Evolutionary conservation across 2,329 filamentous ascomycete species (phyloP), one percentile per base, ranked within the genome.

Genomic region (Gaeumannomyces sp.): DNA sequence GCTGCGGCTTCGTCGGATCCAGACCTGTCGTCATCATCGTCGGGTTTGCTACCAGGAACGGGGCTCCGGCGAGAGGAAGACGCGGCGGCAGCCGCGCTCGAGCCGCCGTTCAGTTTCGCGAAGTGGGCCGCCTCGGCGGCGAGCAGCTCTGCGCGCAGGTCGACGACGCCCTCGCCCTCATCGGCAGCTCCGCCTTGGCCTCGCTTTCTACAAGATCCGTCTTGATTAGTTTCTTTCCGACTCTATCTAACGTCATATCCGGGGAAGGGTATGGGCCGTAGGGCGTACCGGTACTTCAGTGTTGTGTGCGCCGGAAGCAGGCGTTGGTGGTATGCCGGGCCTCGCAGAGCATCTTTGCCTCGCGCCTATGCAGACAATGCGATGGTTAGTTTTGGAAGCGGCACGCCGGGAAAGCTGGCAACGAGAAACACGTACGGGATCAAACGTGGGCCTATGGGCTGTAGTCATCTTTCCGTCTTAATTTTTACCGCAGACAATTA

Each of bases 291-390:
- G 74, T 89, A 90, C 80, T 99, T 99, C 74, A 99, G 88, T 69
- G 92, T 89, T 16, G 92, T 98, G 77, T 99, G 90, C 38, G 95
- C 95, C 45, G 95, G 94, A 19, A 97, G 88, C 22, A 98, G 89
- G 71, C 95, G 90, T 78, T 98, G 94, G 76, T 99, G 95, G 81
- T 97, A 98, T 71, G 93, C 94, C 62, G 92, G 91, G 61, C 95
- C 95, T 72, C 93, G 90, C 66, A 93, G 89, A 72, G 93, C 92
- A 78, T 99, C 95, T 83, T 97, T 97, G 75, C 95, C 95, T 75
- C 89, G 88, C 58, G 94, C 93, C 90, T 93, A 38, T n/a, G 35
- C 2, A 68, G 65, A 67, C 22, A 68, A 28, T n/a, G 68, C 19
- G 31, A 13, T 28, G 57, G 67, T 78, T 71, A 76, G 73, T 29